Conservation (phyloP, 371 early-diverging fungal species). For the Apophysomyces elegans region DNA sequence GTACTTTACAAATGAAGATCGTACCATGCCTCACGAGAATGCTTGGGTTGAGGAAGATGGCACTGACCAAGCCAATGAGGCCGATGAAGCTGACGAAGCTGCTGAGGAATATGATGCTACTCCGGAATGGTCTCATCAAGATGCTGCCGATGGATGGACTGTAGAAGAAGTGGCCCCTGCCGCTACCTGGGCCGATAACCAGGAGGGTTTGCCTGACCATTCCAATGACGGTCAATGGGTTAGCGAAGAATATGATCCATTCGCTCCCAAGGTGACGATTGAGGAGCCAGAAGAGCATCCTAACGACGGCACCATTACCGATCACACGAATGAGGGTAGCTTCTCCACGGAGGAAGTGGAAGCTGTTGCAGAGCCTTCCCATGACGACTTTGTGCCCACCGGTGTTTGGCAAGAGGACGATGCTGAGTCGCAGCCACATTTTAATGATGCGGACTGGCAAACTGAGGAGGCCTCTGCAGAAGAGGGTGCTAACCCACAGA, state of each 20-base stretch:
- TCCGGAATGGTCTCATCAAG: background rate
- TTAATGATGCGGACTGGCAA: conserved; percentile 29
- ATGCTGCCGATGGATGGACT: conserved; percentile 9
- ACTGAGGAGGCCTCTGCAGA: conserved; percentile 25
- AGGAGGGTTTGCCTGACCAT: conserved; percentile 1
- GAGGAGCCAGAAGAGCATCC: conserved; percentile 6
- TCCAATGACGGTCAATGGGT: conserved; percentile 9
- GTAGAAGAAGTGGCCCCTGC: conserved; percentile 11
- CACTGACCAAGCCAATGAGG: conserved; percentile 19
- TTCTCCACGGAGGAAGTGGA: conserved; percentile 25
- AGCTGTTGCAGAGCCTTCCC: conserved; percentile 12
- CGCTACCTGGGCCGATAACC: background rate
- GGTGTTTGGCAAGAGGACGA: conserved; percentile 1
- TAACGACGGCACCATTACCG: conserved; percentile 6
- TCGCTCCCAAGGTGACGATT: background rate
- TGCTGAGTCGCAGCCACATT: background rate
- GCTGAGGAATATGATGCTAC: conserved; percentile 3
- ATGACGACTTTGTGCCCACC: conserved; percentile 1
- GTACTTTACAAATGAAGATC: conserved; percentile 7
- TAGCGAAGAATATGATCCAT: conserved; percentile 11
- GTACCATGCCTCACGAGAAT: conserved; percentile 4
- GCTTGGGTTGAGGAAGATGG: background rate
- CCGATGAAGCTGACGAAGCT: background rate
- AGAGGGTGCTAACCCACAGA: background rate
- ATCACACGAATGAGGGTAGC: conserved; percentile 17